These are phyloP conservation scores for Rubia peregrina DNA, from an alignment of 305 asterid genomes.

Conservation along the genomic window DNA sequence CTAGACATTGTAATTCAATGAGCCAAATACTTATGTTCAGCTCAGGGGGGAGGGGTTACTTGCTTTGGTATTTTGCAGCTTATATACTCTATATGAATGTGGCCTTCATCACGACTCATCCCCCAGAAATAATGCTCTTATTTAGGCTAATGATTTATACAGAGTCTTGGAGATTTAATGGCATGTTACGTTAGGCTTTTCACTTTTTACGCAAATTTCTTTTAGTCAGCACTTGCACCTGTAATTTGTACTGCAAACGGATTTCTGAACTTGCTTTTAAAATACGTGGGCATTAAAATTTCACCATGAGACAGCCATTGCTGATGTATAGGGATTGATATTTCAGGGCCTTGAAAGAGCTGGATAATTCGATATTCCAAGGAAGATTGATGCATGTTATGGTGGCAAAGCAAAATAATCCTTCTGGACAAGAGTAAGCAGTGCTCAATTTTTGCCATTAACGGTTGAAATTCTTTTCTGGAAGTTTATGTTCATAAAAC, in stretches of 20 bases:
- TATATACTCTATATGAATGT: not conserved
- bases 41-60: not conserved
- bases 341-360: constrained; percentile 75
- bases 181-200: not conserved
- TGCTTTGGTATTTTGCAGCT: not conserved
- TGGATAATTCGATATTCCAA: constrained; percentile 74
- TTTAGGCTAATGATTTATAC: not conserved
- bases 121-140: not conserved
- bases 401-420: constrained; percentile 65
- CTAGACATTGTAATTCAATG: not conserved
- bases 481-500: not conserved
- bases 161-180: not conserved
- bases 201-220: not conserved
- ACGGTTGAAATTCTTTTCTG: not conserved
- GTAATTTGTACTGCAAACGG: not conserved
- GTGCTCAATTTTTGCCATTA: not conserved
- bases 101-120: not conserved
- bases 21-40: too few relatives aligned
- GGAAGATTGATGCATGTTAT: constrained; percentile 89
- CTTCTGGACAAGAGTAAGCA: constrained; percentile 45
- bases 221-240: not conserved
- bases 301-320: not conserved
- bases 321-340: not conserved
- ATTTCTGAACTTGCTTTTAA: constrained; percentile 1
- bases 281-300: constrained; percentile 1